Conservation (phyloP, 1,284 basidiomycete genomes). For the Ganoderma lucidum region DNA sequence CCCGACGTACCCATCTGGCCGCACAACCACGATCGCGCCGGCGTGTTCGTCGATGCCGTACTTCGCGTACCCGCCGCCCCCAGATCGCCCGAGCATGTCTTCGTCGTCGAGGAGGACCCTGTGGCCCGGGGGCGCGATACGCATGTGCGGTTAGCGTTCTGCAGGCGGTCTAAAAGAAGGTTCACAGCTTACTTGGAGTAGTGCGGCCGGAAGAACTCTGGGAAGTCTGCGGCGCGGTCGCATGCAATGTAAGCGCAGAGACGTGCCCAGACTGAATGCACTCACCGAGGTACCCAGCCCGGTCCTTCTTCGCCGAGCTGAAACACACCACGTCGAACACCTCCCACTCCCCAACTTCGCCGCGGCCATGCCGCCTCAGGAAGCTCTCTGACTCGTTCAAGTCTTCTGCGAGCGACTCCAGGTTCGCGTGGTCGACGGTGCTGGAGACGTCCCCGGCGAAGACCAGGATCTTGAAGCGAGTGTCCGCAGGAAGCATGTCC, state of each 20-base stretch:
- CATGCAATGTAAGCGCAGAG: background rate
- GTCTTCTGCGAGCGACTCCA: conserved; percentile 54
- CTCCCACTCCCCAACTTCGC: conserved; percentile 50
- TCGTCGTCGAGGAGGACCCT: conserved; percentile 46
- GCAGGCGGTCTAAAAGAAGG: background rate
- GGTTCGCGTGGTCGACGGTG: conserved; percentile 46
- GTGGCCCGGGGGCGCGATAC: background rate
- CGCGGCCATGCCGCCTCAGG: conserved; percentile 43
- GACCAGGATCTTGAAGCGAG: conserved; percentile 66
- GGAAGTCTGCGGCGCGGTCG: conserved; percentile 9
- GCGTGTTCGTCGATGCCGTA: conserved; percentile 58
- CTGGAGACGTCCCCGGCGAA: conserved; percentile 55
- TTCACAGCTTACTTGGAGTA: background rate
- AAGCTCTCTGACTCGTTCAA: conserved; percentile 48
- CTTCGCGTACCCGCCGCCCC: conserved; percentile 52
- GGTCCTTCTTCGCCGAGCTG: conserved; percentile 53
- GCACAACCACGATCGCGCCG: conserved; percentile 70
- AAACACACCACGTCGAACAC: conserved; percentile 67
- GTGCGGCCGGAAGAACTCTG: conserved; percentile 13
- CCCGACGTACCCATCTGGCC: conserved; percentile 81
- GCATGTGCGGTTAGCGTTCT: background rate
- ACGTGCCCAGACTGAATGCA: background rate
- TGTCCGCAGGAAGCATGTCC: conserved; percentile 71
- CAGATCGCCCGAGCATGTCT: conserved; percentile 42
- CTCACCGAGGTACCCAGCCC: conserved; percentile 50